These are phyloP conservation scores for Furcasterigmium furcatum DNA, from an alignment of 2,329 filamentous ascomycete genomes.

Conservation along the genomic window DNA sequence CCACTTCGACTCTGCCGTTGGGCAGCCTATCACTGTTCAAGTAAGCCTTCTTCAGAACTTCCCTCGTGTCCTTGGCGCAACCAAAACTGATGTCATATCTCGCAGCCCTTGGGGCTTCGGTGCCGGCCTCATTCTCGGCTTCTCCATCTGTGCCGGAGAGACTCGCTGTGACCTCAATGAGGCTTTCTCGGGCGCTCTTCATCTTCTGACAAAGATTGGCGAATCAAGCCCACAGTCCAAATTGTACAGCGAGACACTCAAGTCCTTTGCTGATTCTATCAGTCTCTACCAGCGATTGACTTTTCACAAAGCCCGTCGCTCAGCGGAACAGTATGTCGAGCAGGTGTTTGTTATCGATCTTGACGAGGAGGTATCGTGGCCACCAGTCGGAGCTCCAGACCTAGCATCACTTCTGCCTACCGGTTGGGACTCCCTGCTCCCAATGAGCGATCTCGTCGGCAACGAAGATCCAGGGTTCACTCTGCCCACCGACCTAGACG, in stretches of 20 bases:
- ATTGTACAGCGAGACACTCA: background rate
- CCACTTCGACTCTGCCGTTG: background rate
- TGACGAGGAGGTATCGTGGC: background rate
- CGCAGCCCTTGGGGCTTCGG: slow-evolving; percentile 1
- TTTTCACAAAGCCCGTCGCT: background rate
- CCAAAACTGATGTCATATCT: too few species aligned
- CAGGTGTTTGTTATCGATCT: background rate
- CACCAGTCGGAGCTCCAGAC: background rate
- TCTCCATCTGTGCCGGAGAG: slow-evolving; percentile 2
- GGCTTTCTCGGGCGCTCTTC: slow-evolving; percentile 10
- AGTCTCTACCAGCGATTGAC: background rate
- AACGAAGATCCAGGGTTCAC: background rate
- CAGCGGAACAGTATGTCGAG: background rate
- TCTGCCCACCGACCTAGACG: background rate
- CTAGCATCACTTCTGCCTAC: background rate
- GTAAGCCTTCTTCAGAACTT: too few species aligned
- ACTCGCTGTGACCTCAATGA: slow-evolving; percentile 1
- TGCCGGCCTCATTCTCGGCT: background rate
- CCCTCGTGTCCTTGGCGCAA: too few species aligned
- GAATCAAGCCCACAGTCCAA: background rate
- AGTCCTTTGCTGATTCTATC: background rate
- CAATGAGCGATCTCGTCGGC: too few species aligned
- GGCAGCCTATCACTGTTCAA: slow-evolving; percentile 1
- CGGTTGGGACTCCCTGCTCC: too few species aligned
- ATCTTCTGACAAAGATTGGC: slow-evolving; percentile 1